Evolutionary conservation across 2,329 filamentous ascomycete genomes (phyloP).

Genomic region (Calonectria pseudoturangicola): DNA sequence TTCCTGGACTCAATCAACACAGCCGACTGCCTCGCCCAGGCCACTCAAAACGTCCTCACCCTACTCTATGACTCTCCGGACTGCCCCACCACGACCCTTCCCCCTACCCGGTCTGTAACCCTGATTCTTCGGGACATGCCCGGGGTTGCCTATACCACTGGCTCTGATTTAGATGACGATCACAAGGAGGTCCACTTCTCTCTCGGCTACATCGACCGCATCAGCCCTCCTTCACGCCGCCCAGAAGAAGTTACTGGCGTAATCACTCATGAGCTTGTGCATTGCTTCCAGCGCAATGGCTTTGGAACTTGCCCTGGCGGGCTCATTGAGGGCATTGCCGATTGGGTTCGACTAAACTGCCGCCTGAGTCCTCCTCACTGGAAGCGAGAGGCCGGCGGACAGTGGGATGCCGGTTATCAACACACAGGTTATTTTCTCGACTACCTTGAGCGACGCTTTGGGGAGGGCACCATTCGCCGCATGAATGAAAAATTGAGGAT

Average conservation of each 20-base stretch:
- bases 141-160: constrained; percentile 93
- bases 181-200: constrained; percentile 97
- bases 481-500: constrained; percentile 81
- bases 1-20: constrained; percentile 82
- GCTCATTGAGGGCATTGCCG: constrained; percentile 92
- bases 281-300: constrained; percentile 91
- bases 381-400: constrained; percentile 74
- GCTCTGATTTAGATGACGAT: constrained; percentile 84
- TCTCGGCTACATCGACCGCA: constrained; percentile 80
- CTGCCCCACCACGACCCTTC: constrained; percentile 64
- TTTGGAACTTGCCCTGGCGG: constrained; percentile 80
- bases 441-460: constrained; percentile 83
- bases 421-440: constrained; percentile 93
- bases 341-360: constrained; percentile 89
- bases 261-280: constrained; percentile 93
- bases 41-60: constrained; percentile 80
- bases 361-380: constrained; percentile 88
- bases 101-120: constrained; percentile 89
- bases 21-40: constrained; percentile 75
- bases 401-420: constrained; percentile 95
- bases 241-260: constrained; percentile 85
- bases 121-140: constrained; percentile 85
- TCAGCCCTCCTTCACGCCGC: constrained; percentile 64
- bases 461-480: constrained; percentile 74
- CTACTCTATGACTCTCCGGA: constrained; percentile 79